Base-by-base conservation (phyloP, 208 protist species). In the Trypanosoma scelopori region DNA sequence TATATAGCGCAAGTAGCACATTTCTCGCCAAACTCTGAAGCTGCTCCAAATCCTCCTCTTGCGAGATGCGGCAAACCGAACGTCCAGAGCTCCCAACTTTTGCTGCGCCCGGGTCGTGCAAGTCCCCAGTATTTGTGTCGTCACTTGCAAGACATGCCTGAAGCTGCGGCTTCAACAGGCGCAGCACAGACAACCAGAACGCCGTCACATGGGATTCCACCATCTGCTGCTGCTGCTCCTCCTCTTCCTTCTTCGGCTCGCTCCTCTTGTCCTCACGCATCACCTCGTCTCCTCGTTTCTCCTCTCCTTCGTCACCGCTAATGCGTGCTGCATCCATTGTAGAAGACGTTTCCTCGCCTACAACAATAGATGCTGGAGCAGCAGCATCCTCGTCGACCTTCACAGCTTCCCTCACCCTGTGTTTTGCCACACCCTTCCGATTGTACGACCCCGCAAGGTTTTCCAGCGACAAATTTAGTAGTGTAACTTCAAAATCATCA, bases 1-100 rank as follows among this genome's bases (percentile, higher is more conserved):
- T 46, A 37, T 70, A 77, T 20, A 80, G 48, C 5, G 73, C 75
- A 23, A 80, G 67, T 25, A 84, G 64, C 1, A 84, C 58, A 23
- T 68, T 73, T 6, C 47, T 57, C 22, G 78, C 72, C 16, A 72
- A 43, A 28, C 66, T 43, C 30, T 68, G 49, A 25, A 55, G 35
- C 28, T 62, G 65, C 18, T 27, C 43, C 12, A 22, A 23, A 32
- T 22, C 27, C 4, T 69, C 63, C 3, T 15, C 28, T 23, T 15
- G 13, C 16, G 41, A 15, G 22, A 69, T 46, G 39, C 63, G 52
- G 23, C 23, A 61, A 2, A 46, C 43, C 35, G 20, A 52, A 11
- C 1, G 25, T 15, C 5, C 3, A 28, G 42, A 9, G 22, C 65
- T 3, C 39, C 0, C 20, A n/a, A 1, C 22, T 55, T n/a, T 15